Base-by-base conservation (phyloP, 345 rosid genomes). In the Lumnitzera racemosa region DNA sequence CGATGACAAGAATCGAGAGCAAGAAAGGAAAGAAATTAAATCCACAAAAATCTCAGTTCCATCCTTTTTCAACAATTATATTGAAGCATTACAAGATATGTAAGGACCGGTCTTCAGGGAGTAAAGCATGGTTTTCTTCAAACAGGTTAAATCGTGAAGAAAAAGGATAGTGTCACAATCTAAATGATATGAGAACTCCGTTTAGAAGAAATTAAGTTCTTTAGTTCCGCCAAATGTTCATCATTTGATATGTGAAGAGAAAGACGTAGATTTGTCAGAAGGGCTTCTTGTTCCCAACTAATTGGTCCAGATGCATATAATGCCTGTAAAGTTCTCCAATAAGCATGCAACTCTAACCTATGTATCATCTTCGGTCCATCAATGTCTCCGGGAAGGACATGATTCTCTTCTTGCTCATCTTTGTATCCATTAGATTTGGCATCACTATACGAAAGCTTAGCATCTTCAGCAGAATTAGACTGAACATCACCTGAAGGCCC, bases 251-350 rank as follows among this genome's bases (percentile, higher is more conserved):
- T 84, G 57, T 82, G 70, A 52, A 89, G 88, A 61, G 70, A 80
- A 70, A 70, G 78, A 5, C 95, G 83, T 49, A 89, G 85, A 84
- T 87, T 81, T 4, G 89, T 87, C 75, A 87, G 72, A 64, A 84
- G 70, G 59, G 81, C 74, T 80, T 89, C 95, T 72, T 81, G 86
- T 66, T 89, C 91, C 96, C 95, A 87, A 70, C 72, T 82, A 46
- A 89, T 50, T 15, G 94, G 81, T 12, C 96, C 94, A 3, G 83
- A 86, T 49, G 85, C 87, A 74, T 75, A 77, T 68, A 86, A 62
- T 55, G 79, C 84, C 72, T 61, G 70, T 50, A 86, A 52, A 10
- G 81, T 81, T 56, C 59, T 61, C 20, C 78, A 77, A 62, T 80
- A 86, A 25, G 89, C 82, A 64, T 78, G 82, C 56, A 84, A 76